phyloP scores from a whole-genome alignment of 2,329 filamentous ascomycete genomes.

The Cyphellophora europaea region DNA sequence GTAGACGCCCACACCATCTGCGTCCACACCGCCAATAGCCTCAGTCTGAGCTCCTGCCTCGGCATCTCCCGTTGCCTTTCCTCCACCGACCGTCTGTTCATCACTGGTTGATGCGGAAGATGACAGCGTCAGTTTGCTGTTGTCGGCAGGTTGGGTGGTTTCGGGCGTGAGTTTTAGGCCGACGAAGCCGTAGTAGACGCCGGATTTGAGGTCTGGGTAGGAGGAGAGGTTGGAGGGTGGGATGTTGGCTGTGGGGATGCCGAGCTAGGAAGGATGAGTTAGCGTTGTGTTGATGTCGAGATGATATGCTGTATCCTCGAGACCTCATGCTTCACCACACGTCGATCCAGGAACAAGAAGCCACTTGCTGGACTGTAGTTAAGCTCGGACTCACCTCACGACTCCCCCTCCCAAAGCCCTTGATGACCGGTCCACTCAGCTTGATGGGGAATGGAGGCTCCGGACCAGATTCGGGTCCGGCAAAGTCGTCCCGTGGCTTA shows the following conservation, averaged over 20 bases:
- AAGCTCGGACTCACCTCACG: constrained; percentile 72
- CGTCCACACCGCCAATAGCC: constrained; percentile 2
- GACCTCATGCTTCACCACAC: no score
- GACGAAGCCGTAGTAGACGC: constrained; percentile 92
- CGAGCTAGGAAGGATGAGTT: no score
- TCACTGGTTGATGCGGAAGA: constrained; percentile 17
- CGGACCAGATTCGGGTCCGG: constrained; percentile 66
- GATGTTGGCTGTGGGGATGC: constrained; percentile 92
- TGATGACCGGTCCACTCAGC: constrained; percentile 79
- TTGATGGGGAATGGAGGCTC: constrained; percentile 70
- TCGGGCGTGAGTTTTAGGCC: constrained; percentile 51
- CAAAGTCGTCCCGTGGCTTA: constrained; percentile 55
- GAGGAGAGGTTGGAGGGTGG: constrained; percentile 58
- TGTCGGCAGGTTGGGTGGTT: constrained; percentile 5
- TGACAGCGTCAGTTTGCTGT: constrained; percentile 5
- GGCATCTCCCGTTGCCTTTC: no score
- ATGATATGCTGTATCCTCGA: no score
- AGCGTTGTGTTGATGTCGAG: no score
- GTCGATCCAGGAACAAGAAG: constrained; percentile 2
- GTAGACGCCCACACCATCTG: constrained; percentile 43
- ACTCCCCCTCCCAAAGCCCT: constrained; percentile 86
- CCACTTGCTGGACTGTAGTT: background rate
- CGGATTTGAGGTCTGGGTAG: constrained; percentile 53
- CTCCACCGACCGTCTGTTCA: background rate
- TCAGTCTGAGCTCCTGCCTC: no score